Percentiles rank a stretch among this genome's conserved stretches.
Evolutionary conservation across 148 eudicot genomes (phyloP).

Genomic region (Arbutus unedo): DNA sequence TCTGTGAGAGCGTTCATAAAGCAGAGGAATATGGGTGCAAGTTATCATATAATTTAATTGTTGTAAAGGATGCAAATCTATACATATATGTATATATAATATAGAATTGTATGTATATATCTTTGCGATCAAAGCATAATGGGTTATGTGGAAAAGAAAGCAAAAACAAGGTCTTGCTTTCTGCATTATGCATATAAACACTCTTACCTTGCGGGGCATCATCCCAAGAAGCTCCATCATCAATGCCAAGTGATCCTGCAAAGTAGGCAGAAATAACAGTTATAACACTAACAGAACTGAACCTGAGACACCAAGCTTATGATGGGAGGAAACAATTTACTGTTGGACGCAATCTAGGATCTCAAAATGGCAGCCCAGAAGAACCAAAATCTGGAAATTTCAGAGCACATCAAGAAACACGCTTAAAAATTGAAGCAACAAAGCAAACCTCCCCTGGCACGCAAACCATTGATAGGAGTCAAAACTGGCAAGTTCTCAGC

Average conservation of each 20-base stretch:
- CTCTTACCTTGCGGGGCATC: slow-evolving; percentile 88
- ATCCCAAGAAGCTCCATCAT: slow-evolving; percentile 98
- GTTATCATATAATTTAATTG: neutral
- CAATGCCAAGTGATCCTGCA: slow-evolving; percentile 88
- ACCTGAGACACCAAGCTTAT: neutral
- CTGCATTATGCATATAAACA: neutral
- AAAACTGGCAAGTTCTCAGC: neutral
- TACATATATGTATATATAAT: too few species aligned
- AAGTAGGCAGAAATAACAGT: slow-evolving; percentile 10
- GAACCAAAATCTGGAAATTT: neutral
- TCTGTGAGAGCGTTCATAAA: slow-evolving; percentile 28
- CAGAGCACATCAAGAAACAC: neutral
- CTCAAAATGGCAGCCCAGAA: neutral
- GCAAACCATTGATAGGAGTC: neutral
- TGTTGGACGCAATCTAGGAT: neutral
- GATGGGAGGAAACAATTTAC: neutral
- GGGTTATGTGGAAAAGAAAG: neutral
- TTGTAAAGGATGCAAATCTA: neutral
- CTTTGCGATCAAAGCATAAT: neutral
- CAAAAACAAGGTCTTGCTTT: neutral
- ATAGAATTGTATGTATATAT: neutral
- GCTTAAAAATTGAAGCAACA: neutral
- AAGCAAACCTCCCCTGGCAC: neutral
- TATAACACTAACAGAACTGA: neutral
- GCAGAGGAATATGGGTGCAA: neutral